Conservation (phyloP, 2,329 filamentous ascomycete genomes). For the Phoma sp. region DNA sequence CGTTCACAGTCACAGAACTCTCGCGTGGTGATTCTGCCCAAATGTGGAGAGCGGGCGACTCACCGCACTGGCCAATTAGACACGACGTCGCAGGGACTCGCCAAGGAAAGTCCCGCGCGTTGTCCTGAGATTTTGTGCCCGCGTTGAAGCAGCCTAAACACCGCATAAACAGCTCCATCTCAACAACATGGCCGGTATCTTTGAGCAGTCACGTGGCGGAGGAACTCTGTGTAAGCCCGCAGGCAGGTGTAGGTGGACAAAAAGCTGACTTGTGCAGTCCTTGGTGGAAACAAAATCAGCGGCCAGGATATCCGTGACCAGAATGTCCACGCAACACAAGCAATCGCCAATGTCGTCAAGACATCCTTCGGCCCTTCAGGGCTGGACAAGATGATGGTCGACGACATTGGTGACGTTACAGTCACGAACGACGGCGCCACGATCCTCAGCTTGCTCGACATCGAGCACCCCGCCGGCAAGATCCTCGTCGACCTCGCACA, state of each 20-base stretch:
- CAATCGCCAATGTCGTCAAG: constrained; percentile 98
- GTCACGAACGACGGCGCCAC: constrained; percentile 99
- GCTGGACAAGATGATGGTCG: constrained; percentile 99
- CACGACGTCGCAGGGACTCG: constrained; percentile 27
- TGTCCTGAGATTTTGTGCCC: constrained; percentile 32
- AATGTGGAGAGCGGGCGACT: constrained; percentile 35
- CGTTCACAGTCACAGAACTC: constrained; percentile 23
- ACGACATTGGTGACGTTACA: constrained; percentile 98
- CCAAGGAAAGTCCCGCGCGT: constrained; percentile 30
- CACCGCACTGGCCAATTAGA: no score
- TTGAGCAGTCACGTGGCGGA: constrained; percentile 88
- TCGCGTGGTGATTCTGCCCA: constrained; percentile 30
- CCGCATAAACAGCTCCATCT: constrained; percentile 36
- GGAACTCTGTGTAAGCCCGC: constrained; percentile 80
- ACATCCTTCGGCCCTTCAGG: constrained; percentile 97
- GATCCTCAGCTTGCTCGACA: constrained; percentile 91
- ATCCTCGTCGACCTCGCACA: constrained; percentile 97
- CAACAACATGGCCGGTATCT: constrained; percentile 84
- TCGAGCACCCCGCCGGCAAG: constrained; percentile 97
- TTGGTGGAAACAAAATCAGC: constrained; percentile 96
- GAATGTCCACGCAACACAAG: constrained; percentile 95
- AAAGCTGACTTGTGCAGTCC: constrained; percentile 59
- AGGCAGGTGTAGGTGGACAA: constrained; percentile 1
- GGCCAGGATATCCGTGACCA: constrained; percentile 96
- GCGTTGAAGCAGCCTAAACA: constrained; percentile 39